Evolutionary conservation across 176 grass and related monocot species (phyloP), one percentile per base, ranked within the genome.

Genomic region (Tillandsia leiboldiana): DNA sequence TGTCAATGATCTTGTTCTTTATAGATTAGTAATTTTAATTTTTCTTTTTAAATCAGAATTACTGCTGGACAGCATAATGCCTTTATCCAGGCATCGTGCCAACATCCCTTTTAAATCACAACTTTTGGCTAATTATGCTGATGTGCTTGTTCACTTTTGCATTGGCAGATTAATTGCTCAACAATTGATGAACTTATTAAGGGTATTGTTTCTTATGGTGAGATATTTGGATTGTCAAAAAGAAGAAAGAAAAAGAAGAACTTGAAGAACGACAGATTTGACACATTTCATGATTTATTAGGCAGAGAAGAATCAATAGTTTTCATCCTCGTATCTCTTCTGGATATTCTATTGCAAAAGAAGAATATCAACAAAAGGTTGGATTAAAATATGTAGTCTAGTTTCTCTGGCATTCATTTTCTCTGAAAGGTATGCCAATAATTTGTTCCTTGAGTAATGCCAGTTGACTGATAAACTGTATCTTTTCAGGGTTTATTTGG

Each of bases 351-450:
- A 48, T 84, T 87, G 72, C 70, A 87, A 53, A 97, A 87, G 79
- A 97, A 92, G 78, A 79, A 97, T 70, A n/a, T 83, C 9, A 62
- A 85, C 13, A 72, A 96, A 78, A 96, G 93, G 93, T 96, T 24
- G 64, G 57, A 5, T 58, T 15, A 18, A 42, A 15, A 9, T 20
- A 22, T 59, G 9, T 18, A 9, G 20, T 57, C n/a, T 17, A 17
- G 20, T 14, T 17, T 7, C 20, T 59, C n/a, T 1, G 14, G 14
- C 14, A 42, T 42, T 42, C 33, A 1, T 42, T 42, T 42, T 42
- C 7, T 0, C 33, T 6, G 33, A 42, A 42, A 42, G 33, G 33
- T 42, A 42, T 6, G 33, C 20, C 54, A 59, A 59, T 72, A 65
- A 22, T 51, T 50, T 48, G 8, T 5, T 9, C 27, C 20, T 53